Conservation (phyloP, 768 basidiomycete genomes). For the Mycena polygramma region DNA sequence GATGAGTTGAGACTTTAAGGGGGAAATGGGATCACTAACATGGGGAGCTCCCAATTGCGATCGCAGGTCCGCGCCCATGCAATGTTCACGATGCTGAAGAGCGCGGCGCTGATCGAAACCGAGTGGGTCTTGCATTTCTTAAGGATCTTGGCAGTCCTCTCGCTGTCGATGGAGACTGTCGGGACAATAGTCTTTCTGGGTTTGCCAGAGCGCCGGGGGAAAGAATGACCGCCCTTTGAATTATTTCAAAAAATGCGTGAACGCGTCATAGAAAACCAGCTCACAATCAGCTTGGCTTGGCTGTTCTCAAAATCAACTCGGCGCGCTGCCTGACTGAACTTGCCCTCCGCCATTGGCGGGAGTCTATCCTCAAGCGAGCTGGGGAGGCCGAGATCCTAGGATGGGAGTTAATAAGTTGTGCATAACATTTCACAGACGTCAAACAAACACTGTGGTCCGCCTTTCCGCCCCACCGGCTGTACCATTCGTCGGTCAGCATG, state of each 20-base stretch:
- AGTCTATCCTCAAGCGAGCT: slow-evolving; percentile 65
- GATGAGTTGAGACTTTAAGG: neutral
- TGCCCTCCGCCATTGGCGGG: slow-evolving; percentile 47
- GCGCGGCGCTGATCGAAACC: slow-evolving; percentile 75
- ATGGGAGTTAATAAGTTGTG: slow-evolving; percentile 1
- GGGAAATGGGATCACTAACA: slow-evolving; percentile 50
- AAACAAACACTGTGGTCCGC: slow-evolving; percentile 38
- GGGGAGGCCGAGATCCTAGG: slow-evolving; percentile 45
- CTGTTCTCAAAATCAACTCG: slow-evolving; percentile 68
- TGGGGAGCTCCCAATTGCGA: slow-evolving; percentile 63
- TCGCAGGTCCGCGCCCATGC: slow-evolving; percentile 73
- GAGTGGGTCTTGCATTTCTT: slow-evolving; percentile 77
- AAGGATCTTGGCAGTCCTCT: slow-evolving; percentile 72
- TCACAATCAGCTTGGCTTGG: slow-evolving; percentile 70
- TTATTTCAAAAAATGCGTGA: slow-evolving; percentile 13
- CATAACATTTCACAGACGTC: neutral
- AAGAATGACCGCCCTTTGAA: slow-evolving; percentile 77
- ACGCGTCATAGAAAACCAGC: slow-evolving; percentile 33
- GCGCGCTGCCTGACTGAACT: slow-evolving; percentile 60
- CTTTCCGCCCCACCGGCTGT: slow-evolving; percentile 41
- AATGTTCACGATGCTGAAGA: slow-evolving; percentile 82
- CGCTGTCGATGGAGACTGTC: slow-evolving; percentile 69
- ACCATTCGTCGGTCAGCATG: slow-evolving; percentile 52
- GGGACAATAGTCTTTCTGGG: slow-evolving; percentile 76
- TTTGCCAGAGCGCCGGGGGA: slow-evolving; percentile 63